Base-by-base conservation (phyloP, 345 rosid species). In the Passiflora organensis region DNA sequence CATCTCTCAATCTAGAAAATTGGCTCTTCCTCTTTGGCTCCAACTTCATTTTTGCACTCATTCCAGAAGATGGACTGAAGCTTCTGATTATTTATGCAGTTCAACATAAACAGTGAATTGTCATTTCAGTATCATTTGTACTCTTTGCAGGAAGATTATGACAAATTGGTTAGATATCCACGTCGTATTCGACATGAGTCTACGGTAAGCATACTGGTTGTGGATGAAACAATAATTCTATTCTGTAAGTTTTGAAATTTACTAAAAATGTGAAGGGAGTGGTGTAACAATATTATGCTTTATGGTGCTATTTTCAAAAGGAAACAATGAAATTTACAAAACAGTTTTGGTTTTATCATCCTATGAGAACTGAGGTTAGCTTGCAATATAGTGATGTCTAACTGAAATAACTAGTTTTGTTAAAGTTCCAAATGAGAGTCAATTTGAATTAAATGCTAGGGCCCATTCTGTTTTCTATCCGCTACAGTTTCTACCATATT, bases 161-260 rank as follows among this genome's bases (percentile, higher is more conserved):
- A 82, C 55, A 85, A 80, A 53, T 55, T 91, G 71, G 74, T 78
- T 32, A 72, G 71, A 38, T 74, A 55, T 56, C 90, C 82, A 9
- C 81, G 97, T 18, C 68, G 25, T 56, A 67, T 88, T 62, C 89
- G 96, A 32, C 86, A 83, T 49, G 98, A 91, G 43, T 91, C 98
- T 46, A 91, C 98, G 58, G 98, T 87, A 73, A 70, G 97, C 76
- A 56, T 63, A 62, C 55, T 60, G 38, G 51, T 19, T 63, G 13
- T 36, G 43, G 13, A 48, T 53, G 60, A 8, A 43, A 66, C 37
- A 15, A 20, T 65, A 32, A 44, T 55, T 10, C 21, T 44, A 41
- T 21, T 16, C 23, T 43, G 12, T 13, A 19, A 10, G 14, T 46
- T 25, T 28, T 16, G 45, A 25, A 41, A 41, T 41, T 13, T 3